Base-by-base conservation (phyloP, 257 asterid genomes). In the Solanum acaule region DNA sequence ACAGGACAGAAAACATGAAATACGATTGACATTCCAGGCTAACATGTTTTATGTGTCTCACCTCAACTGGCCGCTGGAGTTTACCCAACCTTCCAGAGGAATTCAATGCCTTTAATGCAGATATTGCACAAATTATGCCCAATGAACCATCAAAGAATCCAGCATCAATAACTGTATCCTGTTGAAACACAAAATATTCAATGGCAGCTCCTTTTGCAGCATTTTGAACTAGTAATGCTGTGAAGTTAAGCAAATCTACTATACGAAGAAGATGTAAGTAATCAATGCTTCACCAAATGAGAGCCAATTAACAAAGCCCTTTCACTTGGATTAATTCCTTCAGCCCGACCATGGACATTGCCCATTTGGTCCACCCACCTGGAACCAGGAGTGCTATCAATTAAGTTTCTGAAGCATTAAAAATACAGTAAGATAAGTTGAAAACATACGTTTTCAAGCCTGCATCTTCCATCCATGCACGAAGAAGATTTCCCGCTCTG, bases 331-430 rank as follows among this genome's bases (percentile, higher is more conserved):
- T 92, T 91, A 84, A 89, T 91, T 92, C 99, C 99, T 68, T 94
- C 97, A 63, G 82, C 83, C 83, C 99, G 95, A 67, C 99, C 99
- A 85, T 96, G 99, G 81, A 97, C 93, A 89, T 95, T 97, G 77
- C 99, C 99, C 99, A 97, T 97, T 90, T 92, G 94, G 93, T 97
- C 99, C 90, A 94, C 94, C 99, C 99, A 95, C 87, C 99, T 96
- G 92, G 87, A 90, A 87, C 35, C 85, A 90, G 78, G 73, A 89
- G 79, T 87, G 67, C 73, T 4, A 75, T 85, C 84, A 87, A 63
- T 75, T 79, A 9, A 85, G 73, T 81, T 71, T 88, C 87, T 65
- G 34, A 72, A 86, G 84, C 37, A 29, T 34, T 34, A 10, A 7
- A 29, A 77, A 38, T 40, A 29, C 86, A 87, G 25, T 42, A 83